Base-by-base conservation (phyloP, 345 rosid species). In the Laguncularia racemosa region DNA sequence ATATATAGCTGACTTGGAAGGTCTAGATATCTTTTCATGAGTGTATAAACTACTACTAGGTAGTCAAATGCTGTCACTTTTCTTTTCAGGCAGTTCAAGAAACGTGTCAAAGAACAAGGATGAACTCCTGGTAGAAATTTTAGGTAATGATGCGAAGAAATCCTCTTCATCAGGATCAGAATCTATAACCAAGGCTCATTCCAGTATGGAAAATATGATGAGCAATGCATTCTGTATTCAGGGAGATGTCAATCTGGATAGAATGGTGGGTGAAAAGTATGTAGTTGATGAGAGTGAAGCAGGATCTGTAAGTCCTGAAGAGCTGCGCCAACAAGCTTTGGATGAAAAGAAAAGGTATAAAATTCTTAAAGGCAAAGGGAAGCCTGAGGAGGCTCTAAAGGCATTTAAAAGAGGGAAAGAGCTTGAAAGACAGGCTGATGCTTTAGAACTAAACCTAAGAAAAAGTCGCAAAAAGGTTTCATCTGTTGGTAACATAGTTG, bases 371-470 rank as follows among this genome's bases (percentile, higher is more conserved):
- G 84, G 81, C 54, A 76, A 84, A 69, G 95, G 95, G 56, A 89
- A 89, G 65, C 72, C 87, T 10, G 92, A 82, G 50, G 96, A 93
- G 74, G 99, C 97, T 58, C 48, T 89, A 40, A 85, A 69, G 71
- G 90, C 97, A 20, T 93, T 81, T 63, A 93, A 87, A 76, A 85
- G 95, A 68, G 97, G 96, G 43, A 93, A 87, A 74, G 95, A 87
- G 57, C 91, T 93, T 38, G 99, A 93, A 77, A 87, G 96, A 67
- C 82, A 79, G 71, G 97, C 96, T 45, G 89, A 75, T 6, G 85
- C 95, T 16, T 73, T 93, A 61, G 95, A 85, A 67, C 58, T 79
- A 46, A 53, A 82, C 1, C 48, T 81, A 56, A 81, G 88, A 68
- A 87, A 75, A 76, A 76, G 67, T 55, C 78, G 78, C 21, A 84